Evolutionary conservation across 2,329 filamentous ascomycete species (phyloP).

Genomic region (Xylaria sp.): DNA sequence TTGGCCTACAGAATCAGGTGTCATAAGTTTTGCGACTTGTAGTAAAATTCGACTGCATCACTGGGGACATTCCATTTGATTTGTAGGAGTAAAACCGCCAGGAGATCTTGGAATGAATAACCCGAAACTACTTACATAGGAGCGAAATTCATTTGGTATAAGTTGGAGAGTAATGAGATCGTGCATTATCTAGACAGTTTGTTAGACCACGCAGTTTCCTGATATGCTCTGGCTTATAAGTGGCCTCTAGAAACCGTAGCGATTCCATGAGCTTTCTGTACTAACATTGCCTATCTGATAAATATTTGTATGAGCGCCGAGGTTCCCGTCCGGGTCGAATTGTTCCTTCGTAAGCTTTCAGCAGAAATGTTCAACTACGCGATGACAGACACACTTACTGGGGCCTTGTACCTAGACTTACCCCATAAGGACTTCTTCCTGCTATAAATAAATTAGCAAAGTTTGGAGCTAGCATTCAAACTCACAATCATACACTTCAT

Average conservation of each 20-base stretch:
- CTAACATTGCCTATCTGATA: conserved; percentile 32
- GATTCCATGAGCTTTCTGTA: not conserved
- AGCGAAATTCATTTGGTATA: not conserved
- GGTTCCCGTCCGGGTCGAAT: not conserved
- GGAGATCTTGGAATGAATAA: too few relatives aligned
- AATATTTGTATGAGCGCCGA: conserved; percentile 20
- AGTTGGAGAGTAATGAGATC: conserved; percentile 10
- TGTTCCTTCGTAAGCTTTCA: conserved; percentile 27
- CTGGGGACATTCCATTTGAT: too few relatives aligned
- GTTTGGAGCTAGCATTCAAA: not conserved
- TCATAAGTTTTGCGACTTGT: not conserved
- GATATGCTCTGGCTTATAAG: not conserved
- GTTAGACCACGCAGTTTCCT: not conserved
- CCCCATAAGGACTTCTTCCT: conserved; percentile 12
- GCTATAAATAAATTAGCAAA: conserved; percentile 18
- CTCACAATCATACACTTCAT: not conserved
- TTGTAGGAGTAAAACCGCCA: not conserved
- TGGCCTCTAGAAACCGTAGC: not conserved
- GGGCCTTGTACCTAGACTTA: conserved; percentile 15
- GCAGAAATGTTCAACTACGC: not conserved
- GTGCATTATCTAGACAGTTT: conserved; percentile 25
- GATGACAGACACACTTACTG: conserved; percentile 11
- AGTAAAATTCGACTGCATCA: not conserved
- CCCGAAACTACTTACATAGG: conserved; percentile 4
- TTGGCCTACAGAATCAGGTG: not conserved